A percentile compares a stretch with the other conserved stretches of the same genome.
phyloP scores from a whole-genome alignment of 78 protist species.

The Pigoraptor vietnamica region DNA sequence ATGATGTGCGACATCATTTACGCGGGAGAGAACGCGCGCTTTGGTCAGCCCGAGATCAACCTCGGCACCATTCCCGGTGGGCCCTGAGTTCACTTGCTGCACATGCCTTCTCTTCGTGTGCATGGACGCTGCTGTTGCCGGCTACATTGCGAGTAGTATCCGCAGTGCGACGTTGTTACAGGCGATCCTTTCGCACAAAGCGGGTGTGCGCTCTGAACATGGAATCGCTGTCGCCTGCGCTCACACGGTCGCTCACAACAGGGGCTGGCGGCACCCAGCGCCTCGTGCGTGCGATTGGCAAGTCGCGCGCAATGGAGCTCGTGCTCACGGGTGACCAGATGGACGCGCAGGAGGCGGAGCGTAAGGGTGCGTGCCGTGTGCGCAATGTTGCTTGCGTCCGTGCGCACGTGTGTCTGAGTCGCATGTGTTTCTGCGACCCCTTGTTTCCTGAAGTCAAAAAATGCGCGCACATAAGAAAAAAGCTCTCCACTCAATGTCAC shows the following conservation, averaged over 20 bases:
- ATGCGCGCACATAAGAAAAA: too few species aligned
- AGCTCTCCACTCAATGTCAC: too few species aligned
- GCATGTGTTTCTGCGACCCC: too few species aligned
- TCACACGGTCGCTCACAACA: too few species aligned
- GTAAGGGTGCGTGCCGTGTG: background rate
- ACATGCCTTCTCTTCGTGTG: background rate
- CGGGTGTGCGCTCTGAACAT: too few species aligned
- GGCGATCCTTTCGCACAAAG: too few species aligned
- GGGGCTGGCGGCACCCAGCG: conserved; percentile 95
- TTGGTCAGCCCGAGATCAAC: conserved; percentile 95
- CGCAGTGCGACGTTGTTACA: too few species aligned
- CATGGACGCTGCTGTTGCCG: too few species aligned
- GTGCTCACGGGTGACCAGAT: conserved; percentile 75
- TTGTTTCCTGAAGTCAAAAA: too few species aligned
- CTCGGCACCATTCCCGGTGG: conserved; percentile 96
- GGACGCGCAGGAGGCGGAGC: conserved; percentile 67
- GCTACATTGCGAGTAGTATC: too few species aligned
- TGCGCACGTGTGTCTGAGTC: conserved; percentile 9
- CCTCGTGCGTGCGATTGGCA: conserved; percentile 86
- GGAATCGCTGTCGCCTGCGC: too few species aligned
- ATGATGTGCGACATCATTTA: conserved; percentile 92
- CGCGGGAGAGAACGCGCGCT: conserved; percentile 76
- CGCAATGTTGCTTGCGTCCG: background rate
- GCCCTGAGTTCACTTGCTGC: background rate
- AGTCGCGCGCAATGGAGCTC: conserved; percentile 91